Percentiles rank a stretch among this genome's conserved stretches.
phyloP scores from a whole-genome alignment of 2,329 filamentous ascomycete species.

The Botrytis squamosa region DNA sequence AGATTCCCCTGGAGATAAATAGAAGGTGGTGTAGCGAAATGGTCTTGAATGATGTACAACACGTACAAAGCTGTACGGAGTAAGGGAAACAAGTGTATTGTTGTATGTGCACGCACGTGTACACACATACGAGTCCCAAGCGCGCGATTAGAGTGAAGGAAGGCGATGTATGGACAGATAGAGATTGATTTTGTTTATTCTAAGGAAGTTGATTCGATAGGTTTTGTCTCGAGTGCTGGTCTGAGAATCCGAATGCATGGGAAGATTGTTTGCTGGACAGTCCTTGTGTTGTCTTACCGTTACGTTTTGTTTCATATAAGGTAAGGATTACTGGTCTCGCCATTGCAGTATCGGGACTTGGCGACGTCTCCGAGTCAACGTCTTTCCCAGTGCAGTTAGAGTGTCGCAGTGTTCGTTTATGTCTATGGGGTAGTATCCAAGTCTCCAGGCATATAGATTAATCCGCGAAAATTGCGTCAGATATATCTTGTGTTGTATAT shows the following conservation, averaged over 20 bases:
- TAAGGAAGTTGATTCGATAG: background rate
- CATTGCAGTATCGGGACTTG: background rate
- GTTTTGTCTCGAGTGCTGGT: background rate
- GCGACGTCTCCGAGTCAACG: background rate
- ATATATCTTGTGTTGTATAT: background rate
- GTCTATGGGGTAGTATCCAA: background rate
- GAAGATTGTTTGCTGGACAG: background rate
- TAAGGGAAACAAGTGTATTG: background rate
- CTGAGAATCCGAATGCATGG: background rate
- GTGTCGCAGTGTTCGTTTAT: background rate
- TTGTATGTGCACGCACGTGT: constrained; percentile 4
- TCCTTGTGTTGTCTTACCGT: background rate
- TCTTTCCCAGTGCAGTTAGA: background rate
- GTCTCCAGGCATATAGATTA: background rate
- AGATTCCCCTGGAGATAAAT: background rate
- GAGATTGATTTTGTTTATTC: background rate
- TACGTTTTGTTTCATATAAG: background rate
- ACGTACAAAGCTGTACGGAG: background rate
- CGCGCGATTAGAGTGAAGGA: constrained; percentile 3
- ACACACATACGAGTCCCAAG: constrained; percentile 2
- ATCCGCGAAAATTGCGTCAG: background rate
- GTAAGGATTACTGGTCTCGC: background rate
- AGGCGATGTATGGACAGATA: background rate
- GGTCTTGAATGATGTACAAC: background rate
- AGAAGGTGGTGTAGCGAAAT: background rate